A percentile compares a stretch with the other conserved stretches of the same genome.
Evolutionary conservation across 352 stramenopile species (phyloP).

Genomic region (Phytophthora pistaciae): DNA sequence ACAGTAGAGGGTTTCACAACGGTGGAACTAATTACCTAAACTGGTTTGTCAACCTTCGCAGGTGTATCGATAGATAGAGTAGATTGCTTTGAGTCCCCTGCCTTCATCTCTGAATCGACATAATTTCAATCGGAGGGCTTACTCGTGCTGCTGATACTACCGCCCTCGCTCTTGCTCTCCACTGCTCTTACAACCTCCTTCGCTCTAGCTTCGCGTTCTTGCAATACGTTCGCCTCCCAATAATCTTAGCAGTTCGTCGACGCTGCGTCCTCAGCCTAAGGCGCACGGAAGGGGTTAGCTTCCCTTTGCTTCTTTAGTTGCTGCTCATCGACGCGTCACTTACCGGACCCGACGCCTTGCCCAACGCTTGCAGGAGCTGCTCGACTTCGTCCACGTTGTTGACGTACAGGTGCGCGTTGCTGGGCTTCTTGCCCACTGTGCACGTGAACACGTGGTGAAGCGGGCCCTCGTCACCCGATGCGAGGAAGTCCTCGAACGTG

Average conservation of each 20-base stretch:
- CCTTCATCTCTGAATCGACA: background rate
- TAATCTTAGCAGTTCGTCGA: conserved; percentile 10
- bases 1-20: background rate
- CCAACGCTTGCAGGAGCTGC: conserved; percentile 75
- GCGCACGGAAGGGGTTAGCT: background rate
- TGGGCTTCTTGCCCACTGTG: conserved; percentile 94
- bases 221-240: conserved; percentile 6
- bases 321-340: conserved; percentile 14
- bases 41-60: no score
- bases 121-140: background rate
- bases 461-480: conserved; percentile 53
- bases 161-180: background rate
- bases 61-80: background rate
- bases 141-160: conserved; percentile 9
- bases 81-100: background rate
- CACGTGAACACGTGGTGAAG: conserved; percentile 92
- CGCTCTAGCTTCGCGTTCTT: background rate
- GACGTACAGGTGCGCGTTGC: conserved; percentile 90
- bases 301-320: background rate
- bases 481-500: conserved; percentile 30
- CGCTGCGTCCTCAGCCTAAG: background rate
- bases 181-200: background rate
- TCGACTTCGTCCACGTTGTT: conserved; percentile 92
- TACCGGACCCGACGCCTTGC: conserved; percentile 40
- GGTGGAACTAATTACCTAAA: no score